Evolutionary conservation across 768 basidiomycete genomes (phyloP), one percentile per base, ranked within the genome.

Genomic region (Lentinula edodes): DNA sequence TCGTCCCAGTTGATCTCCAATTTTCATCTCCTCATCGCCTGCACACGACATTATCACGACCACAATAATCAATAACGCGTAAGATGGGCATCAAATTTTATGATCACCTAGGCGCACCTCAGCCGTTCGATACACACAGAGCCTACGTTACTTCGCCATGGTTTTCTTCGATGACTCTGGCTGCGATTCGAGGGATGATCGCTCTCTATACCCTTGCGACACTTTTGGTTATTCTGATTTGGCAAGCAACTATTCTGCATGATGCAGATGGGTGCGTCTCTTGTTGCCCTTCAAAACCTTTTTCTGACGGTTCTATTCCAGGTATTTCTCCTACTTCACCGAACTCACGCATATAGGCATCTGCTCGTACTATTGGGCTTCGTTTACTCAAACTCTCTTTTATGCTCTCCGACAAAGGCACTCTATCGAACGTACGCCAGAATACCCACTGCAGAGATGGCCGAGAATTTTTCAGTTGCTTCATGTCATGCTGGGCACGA

Each of bases 321-420:
- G 87, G 18, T 87, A 74, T 73, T 79, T 86, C 64, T 80, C 82
- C 7, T 89, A 84, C 72, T 89, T 89, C 69, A 89, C 88, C 0
- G 65, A 82, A 61, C 77, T 89, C 0, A 79, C 84, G 0, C 87
- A 83, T 61, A 81, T 83, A 41, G 89, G 89, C 0, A 65, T 88
- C 1, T 76, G 80, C 18, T 77, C 86, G 20, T 90, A 89, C 70
- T 83, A 84, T 69, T 85, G 78, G 69, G 86, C 85, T 0, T 69
- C 87, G 0, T 75, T 79, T 3, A 73, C 82, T 1, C 87, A 89
- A 58, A 84, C 83, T 0, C 41, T 78, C 5, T 67, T 70, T 0
- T 88, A 81, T 62, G 79, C 75, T 0, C 38, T 41, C 15, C 39
- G 41, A 0, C 41, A 41, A 23, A 9, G 23, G 32, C 61, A 67